Evolutionary conservation across 257 asterid genomes (phyloP), one percentile per base, ranked within the genome.

Genomic region (Solanum rostratum): DNA sequence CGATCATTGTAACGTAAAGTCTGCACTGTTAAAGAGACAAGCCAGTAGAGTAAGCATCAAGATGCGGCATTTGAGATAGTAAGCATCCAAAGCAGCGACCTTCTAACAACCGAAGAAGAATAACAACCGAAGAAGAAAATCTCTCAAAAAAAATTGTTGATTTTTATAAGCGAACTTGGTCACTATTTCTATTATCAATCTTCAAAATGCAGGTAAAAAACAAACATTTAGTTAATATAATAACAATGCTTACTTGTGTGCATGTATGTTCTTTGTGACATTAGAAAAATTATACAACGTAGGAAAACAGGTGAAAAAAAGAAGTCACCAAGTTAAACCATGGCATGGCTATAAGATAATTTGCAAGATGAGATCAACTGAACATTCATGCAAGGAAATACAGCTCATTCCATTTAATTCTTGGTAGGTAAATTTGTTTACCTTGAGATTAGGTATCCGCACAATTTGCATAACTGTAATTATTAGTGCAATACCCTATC

Each of bases 371-470:
- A 50, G 84, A 41, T 49, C 85, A 70, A 62, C 30, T 70, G 82
- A 29, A 5, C 62, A 3, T 27, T 76, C 62, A 76, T 49, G 10
- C 2, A 49, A 15, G 57, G 65, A 86, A 37, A 83, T 66, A 54
- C 66, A 29, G 62, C 70, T 70, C 57, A 14, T 66, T 33, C 52
- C 84, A 16, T 52, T 46, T 54, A 87, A 66, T 86, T 79, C 73
- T 20, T 20, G 57, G 37, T 33, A 82, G 33, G 49, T 80, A 37
- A 69, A 84, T 76, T 33, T 18, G 49, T 91, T 76, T 89, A 94
- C 99, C 99, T 95, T 93, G 88, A 95, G 99, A 91, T 95, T 94
- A 68, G 99, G 99, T 86, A 95, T 91, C 82, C 94, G 94, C 16
- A 95, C 95, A 60, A 95, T 95, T 91, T 95, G 99, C 89, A 95